phyloP scores from a whole-genome alignment of 495 filamentous ascomycete species.

The Xanthoparmelia taractica region DNA sequence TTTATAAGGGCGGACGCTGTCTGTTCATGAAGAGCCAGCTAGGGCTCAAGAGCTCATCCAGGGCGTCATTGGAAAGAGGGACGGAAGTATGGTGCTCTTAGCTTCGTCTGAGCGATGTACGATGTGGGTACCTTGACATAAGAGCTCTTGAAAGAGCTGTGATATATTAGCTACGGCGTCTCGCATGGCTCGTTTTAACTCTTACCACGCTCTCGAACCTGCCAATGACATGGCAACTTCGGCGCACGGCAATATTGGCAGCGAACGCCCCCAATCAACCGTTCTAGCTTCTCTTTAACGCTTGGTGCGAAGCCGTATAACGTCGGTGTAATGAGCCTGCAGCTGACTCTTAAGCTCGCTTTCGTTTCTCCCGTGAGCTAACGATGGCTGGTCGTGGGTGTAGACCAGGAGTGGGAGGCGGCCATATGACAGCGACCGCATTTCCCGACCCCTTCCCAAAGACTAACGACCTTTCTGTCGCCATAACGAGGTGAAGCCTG shows the following conservation, averaged over 20 bases:
- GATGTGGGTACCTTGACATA: background rate
- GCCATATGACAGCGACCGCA: background rate
- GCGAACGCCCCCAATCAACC: background rate
- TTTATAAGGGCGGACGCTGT: too few relatives aligned
- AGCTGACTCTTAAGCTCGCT: background rate
- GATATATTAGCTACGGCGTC: background rate
- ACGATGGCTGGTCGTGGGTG: background rate
- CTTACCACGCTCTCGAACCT: background rate
- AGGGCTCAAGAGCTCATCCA: conserved; percentile 7
- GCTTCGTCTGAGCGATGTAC: background rate
- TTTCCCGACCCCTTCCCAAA: background rate
- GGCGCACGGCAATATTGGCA: background rate
- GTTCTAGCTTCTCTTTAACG: background rate
- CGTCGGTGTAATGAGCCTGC: background rate
- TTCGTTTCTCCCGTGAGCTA: background rate
- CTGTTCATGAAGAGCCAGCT: conserved; percentile 11
- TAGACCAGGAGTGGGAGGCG: background rate
- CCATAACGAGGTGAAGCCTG: background rate
- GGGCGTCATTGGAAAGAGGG: background rate
- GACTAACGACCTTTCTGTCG: background rate
- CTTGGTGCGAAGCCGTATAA: background rate
- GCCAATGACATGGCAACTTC: background rate
- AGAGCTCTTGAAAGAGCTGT: background rate
- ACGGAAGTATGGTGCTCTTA: background rate
- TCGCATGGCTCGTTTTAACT: too few relatives aligned